Conservation (phyloP, 345 rosid genomes). For the Brassica cretica region DNA sequence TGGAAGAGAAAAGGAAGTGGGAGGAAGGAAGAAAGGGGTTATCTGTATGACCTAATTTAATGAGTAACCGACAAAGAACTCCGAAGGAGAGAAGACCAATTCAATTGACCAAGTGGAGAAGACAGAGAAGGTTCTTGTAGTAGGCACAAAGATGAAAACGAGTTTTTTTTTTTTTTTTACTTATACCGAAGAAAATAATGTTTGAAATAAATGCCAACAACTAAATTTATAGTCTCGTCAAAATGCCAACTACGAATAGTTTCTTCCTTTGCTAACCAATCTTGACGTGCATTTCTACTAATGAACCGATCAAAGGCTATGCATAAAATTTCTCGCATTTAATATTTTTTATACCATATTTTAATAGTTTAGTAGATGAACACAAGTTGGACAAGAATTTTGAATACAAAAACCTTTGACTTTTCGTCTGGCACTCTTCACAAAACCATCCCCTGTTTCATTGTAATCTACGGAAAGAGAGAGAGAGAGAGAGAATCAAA, state of each 20-base stretch:
- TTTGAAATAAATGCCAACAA: background rate
- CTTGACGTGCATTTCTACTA: background rate
- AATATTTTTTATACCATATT: background rate
- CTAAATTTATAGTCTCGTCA: background rate
- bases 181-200: background rate
- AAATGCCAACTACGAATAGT: background rate
- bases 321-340: background rate
- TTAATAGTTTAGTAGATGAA: background rate
- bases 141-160: background rate
- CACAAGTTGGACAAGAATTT: background rate
- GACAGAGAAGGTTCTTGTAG: background rate
- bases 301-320: background rate
- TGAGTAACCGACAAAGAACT: background rate
- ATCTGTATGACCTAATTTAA: background rate
- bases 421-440: background rate
- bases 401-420: background rate
- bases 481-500: background rate
- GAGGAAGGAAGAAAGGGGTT: background rate
- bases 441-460: background rate
- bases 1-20: background rate
- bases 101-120: background rate
- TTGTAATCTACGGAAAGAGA: background rate
- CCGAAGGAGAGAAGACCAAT: background rate
- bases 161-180: background rate
- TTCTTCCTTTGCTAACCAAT: background rate